Percentiles rank a stretch among this genome's conserved stretches.
Conservation (phyloP, 345 rosid species). For the Limnanthes douglasii region DNA sequence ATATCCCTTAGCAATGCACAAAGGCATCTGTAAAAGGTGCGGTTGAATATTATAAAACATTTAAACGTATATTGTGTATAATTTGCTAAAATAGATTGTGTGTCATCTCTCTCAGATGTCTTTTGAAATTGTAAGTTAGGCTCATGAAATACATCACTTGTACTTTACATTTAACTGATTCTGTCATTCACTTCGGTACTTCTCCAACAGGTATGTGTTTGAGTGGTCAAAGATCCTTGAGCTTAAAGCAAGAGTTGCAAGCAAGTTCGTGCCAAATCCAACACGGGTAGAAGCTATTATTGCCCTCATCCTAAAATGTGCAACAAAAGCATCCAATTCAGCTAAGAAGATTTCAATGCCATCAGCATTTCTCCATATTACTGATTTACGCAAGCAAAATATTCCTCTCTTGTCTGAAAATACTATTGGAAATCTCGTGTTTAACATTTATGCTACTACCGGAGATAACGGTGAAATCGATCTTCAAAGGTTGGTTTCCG, state of each 20-base stretch:
- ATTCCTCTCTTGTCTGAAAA: constrained; percentile 9
- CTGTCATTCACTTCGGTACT: too few relatives aligned
- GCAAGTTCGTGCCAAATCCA: constrained; percentile 14
- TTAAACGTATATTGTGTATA: too few relatives aligned
- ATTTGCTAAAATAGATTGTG: constrained; percentile 6
- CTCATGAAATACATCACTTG: too few relatives aligned
- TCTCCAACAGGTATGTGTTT: constrained; percentile 34
- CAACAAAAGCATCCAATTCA: constrained; percentile 8
- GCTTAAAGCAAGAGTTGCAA: constrained; percentile 18
- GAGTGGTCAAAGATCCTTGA: constrained; percentile 16
- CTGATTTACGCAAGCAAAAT: constrained; percentile 12
- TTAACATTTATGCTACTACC: constrained; percentile 9
- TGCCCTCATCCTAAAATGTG: constrained; percentile 17
- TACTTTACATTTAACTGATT: too few relatives aligned
- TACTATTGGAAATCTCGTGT: constrained; percentile 14
- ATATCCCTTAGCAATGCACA: too few relatives aligned
- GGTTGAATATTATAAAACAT: too few relatives aligned
- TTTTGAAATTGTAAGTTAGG: too few relatives aligned
- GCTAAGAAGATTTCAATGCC: constrained; percentile 4
- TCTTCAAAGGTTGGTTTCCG: constrained; percentile 11
- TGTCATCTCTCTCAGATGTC: too few relatives aligned
- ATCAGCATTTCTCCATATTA: constrained; percentile 7
- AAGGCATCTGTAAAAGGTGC: too few relatives aligned
- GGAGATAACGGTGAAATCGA: constrained; percentile 7
- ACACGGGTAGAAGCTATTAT: constrained; percentile 18